A percentile compares a stretch with the other conserved stretches of the same genome.
These are phyloP conservation scores for Leishmania tropica DNA, from an alignment of 208 protist species.

Conservation along the genomic window DNA sequence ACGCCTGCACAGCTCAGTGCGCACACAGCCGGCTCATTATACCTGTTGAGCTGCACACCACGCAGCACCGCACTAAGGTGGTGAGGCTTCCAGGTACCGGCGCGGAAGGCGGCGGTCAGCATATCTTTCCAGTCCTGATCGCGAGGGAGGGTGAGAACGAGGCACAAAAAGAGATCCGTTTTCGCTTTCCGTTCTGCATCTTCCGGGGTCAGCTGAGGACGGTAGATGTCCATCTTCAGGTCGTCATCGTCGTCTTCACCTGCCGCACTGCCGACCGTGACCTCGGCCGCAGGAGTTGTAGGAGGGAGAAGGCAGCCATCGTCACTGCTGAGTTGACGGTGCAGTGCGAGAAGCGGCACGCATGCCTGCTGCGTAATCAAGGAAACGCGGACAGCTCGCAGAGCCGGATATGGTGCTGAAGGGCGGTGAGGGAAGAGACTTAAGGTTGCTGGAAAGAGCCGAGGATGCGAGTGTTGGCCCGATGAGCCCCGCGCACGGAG, in stretches of 20 bases:
- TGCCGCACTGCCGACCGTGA: neutral
- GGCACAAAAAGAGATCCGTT: slow-evolving; percentile 44
- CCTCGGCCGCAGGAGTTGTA: neutral
- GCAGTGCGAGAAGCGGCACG: neutral
- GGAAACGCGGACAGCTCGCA: neutral
- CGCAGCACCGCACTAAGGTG: slow-evolving; percentile 55
- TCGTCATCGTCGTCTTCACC: slow-evolving; percentile 18
- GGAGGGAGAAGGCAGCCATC: neutral
- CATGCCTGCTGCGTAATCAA: neutral
- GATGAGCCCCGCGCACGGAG: neutral
- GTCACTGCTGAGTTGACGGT: neutral
- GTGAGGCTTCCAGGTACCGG: slow-evolving; percentile 45
- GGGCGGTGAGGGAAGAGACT: neutral
- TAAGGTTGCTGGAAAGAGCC: neutral
- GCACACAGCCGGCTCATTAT: slow-evolving; percentile 19
- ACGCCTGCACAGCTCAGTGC: slow-evolving; percentile 5
- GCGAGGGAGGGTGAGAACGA: slow-evolving; percentile 46
- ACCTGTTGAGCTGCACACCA: slow-evolving; percentile 38
- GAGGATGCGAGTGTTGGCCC: neutral
- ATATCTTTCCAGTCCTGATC: slow-evolving; percentile 71
- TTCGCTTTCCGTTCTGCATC: slow-evolving; percentile 19
- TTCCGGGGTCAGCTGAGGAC: slow-evolving; percentile 9
- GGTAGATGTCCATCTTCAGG: slow-evolving; percentile 13
- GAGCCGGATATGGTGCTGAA: neutral
- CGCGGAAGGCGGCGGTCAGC: slow-evolving; percentile 56